phyloP scores from a whole-genome alignment of 2,329 filamentous ascomycete species.

The Curvularia sp. region DNA sequence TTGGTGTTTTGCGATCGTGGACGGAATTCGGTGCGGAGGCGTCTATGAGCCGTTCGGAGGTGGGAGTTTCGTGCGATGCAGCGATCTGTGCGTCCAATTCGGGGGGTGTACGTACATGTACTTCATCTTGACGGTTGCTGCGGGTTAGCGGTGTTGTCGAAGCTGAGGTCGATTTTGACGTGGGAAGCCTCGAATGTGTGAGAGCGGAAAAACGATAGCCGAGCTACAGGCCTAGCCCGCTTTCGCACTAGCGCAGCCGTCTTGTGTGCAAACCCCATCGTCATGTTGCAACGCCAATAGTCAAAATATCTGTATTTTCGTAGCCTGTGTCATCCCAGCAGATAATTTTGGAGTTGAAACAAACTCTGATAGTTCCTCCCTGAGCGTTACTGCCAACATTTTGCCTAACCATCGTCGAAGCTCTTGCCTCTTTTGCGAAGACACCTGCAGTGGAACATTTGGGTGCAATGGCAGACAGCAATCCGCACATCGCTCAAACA shows the following conservation, averaged over 20 bases:
- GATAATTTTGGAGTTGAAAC: not conserved
- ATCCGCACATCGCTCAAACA: constrained; percentile 49
- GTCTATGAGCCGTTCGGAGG: constrained; percentile 23
- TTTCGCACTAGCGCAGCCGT: constrained; percentile 14
- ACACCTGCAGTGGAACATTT: not conserved
- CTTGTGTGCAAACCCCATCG: constrained; percentile 7
- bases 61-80: constrained; percentile 20
- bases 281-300: constrained; percentile 6
- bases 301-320: too few relatives aligned
- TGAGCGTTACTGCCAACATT: not conserved
- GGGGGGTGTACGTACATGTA: constrained; percentile 70
- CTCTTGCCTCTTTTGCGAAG: not conserved
- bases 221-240: constrained; percentile 21
- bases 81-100: constrained; percentile 21
- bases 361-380: not conserved
- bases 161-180: constrained; percentile 21
- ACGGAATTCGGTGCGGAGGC: constrained; percentile 19
- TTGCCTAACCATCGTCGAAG: not conserved
- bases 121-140: constrained; percentile 79
- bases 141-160: constrained; percentile 45
- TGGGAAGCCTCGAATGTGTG: constrained; percentile 17
- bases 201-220: constrained; percentile 26
- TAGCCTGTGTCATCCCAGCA: not conserved
- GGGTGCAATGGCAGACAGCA: constrained; percentile 28
- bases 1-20: constrained; percentile 20